Conservation (phyloP, 768 basidiomycete genomes). For the Rubroboletus satanas region DNA sequence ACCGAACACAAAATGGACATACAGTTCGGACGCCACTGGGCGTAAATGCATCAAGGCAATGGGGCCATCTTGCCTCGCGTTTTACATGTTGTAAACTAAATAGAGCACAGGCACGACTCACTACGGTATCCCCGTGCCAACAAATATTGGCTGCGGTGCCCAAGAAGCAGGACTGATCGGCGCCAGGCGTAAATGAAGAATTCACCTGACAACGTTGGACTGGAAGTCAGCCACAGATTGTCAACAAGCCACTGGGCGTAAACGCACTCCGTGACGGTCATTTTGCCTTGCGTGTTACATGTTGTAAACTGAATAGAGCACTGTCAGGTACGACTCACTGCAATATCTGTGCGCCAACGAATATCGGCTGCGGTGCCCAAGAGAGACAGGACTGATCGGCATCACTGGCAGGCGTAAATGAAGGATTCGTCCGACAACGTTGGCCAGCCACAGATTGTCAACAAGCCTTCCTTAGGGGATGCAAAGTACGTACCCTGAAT, state of each 20-base stretch:
- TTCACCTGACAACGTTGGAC: not conserved
- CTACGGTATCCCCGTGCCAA: not conserved
- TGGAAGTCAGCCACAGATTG: too few species aligned
- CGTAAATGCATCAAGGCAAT: not conserved
- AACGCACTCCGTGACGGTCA: not conserved
- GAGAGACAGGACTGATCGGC: not conserved
- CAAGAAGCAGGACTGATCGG: not conserved
- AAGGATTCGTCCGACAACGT: not conserved
- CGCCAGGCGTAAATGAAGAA: too few species aligned
- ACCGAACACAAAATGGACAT: not conserved
- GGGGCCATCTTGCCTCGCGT: conserved; percentile 7
- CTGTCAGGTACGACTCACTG: not conserved
- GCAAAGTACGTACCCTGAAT: not conserved
- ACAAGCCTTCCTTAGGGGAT: not conserved
- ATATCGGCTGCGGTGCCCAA: not conserved
- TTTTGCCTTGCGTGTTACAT: conserved; percentile 13
- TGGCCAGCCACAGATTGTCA: not conserved
- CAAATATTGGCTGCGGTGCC: not conserved
- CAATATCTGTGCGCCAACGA: not conserved
- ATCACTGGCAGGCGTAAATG: too few species aligned
- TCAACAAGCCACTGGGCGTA: not conserved
- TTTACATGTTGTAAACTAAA: conserved; percentile 9
- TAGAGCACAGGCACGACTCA: not conserved
- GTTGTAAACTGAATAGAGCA: conserved; percentile 4
- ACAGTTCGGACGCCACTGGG: not conserved